Evolutionary conservation across 2,329 filamentous ascomycete genomes (phyloP).

Genomic region (Colletotrichum falcatum): DNA sequence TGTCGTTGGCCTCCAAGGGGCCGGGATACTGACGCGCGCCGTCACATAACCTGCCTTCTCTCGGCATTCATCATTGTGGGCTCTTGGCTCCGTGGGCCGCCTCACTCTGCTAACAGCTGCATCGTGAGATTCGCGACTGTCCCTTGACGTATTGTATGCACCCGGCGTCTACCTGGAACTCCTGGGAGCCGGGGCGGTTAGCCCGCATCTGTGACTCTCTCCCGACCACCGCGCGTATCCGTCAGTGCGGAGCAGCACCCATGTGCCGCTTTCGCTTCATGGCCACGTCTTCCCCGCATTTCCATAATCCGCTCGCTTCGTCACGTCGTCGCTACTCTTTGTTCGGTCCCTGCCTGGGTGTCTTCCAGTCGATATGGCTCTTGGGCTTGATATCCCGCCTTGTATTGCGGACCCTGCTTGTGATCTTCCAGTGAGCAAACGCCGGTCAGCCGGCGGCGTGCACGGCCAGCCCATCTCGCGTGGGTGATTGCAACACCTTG

Average conservation of each 20-base stretch:
- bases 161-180: conserved; percentile 16
- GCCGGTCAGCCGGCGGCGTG: conserved; percentile 38
- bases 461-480: conserved; percentile 32
- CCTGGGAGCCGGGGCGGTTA: background rate
- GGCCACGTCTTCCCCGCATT: background rate
- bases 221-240: no score
- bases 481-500: conserved; percentile 35
- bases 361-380: no score
- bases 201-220: background rate
- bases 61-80: conserved; percentile 40
- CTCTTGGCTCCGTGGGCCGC: conserved; percentile 3
- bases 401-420: no score
- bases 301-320: background rate
- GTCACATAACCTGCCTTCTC: conserved; percentile 31
- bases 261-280: background rate
- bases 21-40: conserved; percentile 12
- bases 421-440: background rate
- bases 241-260: background rate
- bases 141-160: conserved; percentile 12
- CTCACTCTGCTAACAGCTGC: conserved; percentile 37
- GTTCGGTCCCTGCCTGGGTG: no score
- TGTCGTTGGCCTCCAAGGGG: conserved; percentile 3
- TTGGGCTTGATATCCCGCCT: no score
- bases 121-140: conserved; percentile 23
- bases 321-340: background rate